phyloP scores from a whole-genome alignment of 352 stramenopile species.

The Pythium periplocum region DNA sequence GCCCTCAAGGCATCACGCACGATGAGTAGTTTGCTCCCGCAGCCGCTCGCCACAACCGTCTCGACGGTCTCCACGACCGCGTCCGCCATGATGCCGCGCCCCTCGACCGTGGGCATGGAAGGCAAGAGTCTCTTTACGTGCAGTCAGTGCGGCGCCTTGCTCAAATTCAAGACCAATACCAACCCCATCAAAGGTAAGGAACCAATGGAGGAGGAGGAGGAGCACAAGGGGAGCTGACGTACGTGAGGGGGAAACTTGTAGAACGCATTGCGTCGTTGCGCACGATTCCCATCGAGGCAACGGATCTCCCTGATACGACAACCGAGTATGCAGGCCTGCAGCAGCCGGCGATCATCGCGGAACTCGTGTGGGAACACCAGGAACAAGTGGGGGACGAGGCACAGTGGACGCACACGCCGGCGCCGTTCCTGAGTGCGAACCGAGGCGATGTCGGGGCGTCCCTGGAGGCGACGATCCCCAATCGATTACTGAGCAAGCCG shows the following conservation, averaged over 20 bases:
- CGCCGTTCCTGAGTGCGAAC: constrained; percentile 59
- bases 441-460: constrained; percentile 47
- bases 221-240: too few relatives aligned
- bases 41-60: constrained; percentile 7
- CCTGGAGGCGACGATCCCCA: constrained; percentile 58
- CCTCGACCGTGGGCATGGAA: constrained; percentile 41
- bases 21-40: constrained; percentile 11
- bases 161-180: constrained; percentile 62
- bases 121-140: constrained; percentile 77
- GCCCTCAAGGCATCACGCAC: too few relatives aligned
- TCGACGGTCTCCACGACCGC: not conserved
- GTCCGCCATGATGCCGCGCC: constrained; percentile 14
- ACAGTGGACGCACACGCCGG: constrained; percentile 28
- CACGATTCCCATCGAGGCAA: constrained; percentile 21
- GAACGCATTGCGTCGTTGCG: constrained; percentile 55
- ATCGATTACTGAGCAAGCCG: constrained; percentile 58
- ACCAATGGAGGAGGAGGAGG: too few relatives aligned
- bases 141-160: constrained; percentile 57
- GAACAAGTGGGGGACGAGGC: constrained; percentile 1
- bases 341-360: constrained; percentile 17
- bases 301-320: not conserved
- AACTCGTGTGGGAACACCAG: constrained; percentile 23
- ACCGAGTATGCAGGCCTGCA: constrained; percentile 10
- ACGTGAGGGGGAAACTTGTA: not conserved
- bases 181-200: constrained; percentile 48